A percentile compares a stretch with the other conserved stretches of the same genome.
Evolutionary conservation across 208 protist genomes (phyloP).

Genomic region (Naegleria fowleri): DNA sequence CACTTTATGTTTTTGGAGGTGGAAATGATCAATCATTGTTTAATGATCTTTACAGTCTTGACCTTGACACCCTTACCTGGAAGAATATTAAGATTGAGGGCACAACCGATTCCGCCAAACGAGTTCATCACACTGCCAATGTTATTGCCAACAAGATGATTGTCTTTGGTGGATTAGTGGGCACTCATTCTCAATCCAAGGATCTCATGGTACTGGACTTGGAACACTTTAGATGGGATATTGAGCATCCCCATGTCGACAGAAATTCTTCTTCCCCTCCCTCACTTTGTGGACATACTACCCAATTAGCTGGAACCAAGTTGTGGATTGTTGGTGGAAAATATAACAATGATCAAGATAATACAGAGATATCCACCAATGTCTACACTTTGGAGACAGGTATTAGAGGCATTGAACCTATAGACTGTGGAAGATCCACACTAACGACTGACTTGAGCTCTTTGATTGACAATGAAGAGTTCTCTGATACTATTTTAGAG

Average conservation of each 20-base stretch:
- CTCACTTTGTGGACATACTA: neutral
- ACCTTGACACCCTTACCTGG: conserved; percentile 16
- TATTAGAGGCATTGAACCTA: neutral
- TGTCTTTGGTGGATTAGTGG: neutral
- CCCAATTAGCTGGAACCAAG: neutral
- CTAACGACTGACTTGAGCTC: neutral
- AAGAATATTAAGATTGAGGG: neutral
- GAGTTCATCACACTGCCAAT: conserved; percentile 1
- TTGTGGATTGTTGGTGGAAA: conserved; percentile 9
- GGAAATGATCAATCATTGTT: conserved; percentile 18
- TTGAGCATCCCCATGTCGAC: neutral
- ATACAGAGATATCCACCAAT: neutral
- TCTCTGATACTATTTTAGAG: neutral
- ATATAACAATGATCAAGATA: neutral
- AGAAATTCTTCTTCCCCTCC: neutral
- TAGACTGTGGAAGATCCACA: neutral
- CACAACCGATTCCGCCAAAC: neutral
- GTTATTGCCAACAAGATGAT: conserved; percentile 27
- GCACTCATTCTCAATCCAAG: neutral
- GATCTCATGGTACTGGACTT: conserved; percentile 8
- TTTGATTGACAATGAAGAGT: neutral
- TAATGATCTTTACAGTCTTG: conserved; percentile 11
- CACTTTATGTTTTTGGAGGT: conserved; percentile 15
- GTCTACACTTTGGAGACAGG: conserved; percentile 15
- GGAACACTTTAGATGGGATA: neutral